Evolutionary conservation across 768 basidiomycete species (phyloP).

Genomic region (Naematelia aurantialba): DNA sequence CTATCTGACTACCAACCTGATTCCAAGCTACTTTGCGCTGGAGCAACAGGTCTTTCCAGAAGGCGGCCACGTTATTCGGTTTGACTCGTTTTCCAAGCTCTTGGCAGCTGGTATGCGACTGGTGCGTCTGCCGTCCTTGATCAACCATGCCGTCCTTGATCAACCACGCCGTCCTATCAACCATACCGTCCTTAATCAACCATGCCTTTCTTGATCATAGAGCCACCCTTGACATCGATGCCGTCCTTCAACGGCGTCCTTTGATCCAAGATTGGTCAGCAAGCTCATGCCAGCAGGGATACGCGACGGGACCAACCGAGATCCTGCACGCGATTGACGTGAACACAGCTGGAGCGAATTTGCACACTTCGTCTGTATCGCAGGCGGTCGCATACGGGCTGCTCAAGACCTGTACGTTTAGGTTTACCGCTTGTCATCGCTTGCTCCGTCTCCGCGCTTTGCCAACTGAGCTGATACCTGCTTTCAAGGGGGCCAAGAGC

Average conservation of each 20-base stretch:
- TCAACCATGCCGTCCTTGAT: neutral
- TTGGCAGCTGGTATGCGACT: constrained; percentile 50
- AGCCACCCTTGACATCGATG: too few relatives aligned
- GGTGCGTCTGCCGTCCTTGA: constrained; percentile 6
- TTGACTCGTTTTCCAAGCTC: constrained; percentile 86
- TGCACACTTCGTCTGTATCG: constrained; percentile 48
- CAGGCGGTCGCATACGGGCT: constrained; percentile 42
- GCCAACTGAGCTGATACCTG: neutral
- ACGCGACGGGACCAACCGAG: constrained; percentile 67
- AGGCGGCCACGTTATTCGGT: constrained; percentile 75
- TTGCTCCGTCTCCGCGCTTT: too few relatives aligned
- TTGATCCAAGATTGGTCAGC: neutral
- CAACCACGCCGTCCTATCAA: neutral
- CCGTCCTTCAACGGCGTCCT: too few relatives aligned
- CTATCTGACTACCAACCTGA: constrained; percentile 50
- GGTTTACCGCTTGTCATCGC: neutral
- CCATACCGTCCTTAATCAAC: neutral
- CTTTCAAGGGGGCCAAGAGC: constrained; percentile 68
- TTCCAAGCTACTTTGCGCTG: constrained; percentile 75
- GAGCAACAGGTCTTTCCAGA: constrained; percentile 63
- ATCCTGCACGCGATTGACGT: constrained; percentile 68
- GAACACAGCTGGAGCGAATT: constrained; percentile 54
- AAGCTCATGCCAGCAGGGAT: constrained; percentile 57
- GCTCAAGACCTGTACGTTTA: constrained; percentile 33
- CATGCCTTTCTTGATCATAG: neutral